phyloP scores from a whole-genome alignment of 2,329 filamentous ascomycete genomes.

The Albifimbria verrucaria region DNA sequence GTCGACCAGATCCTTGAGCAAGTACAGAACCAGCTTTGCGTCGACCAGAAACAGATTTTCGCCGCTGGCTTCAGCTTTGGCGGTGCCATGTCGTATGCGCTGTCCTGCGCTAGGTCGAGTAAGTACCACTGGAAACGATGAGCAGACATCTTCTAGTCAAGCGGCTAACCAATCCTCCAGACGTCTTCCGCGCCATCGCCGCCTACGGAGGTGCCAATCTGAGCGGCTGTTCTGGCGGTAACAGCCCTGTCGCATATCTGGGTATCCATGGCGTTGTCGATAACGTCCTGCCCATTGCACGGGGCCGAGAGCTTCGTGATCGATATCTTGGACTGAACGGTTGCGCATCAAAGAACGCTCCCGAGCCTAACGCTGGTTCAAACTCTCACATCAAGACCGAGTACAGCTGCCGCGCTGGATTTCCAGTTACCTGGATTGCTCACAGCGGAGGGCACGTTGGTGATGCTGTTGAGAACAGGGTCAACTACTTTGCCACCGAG shows the following conservation, averaged over 20 bases:
- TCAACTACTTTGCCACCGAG: constrained; percentile 15
- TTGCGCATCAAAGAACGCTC: constrained; percentile 23
- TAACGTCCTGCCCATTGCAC: constrained; percentile 29
- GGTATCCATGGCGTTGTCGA: constrained; percentile 36
- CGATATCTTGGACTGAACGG: constrained; percentile 34
- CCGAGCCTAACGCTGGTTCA: constrained; percentile 15
- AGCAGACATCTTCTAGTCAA: not conserved
- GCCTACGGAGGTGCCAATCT: constrained; percentile 28
- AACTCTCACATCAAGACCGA: constrained; percentile 19
- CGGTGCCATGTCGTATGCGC: constrained; percentile 36
- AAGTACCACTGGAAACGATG: no score
- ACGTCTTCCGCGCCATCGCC: constrained; percentile 34
- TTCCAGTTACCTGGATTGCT: constrained; percentile 27
- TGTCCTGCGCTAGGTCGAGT: constrained; percentile 37
- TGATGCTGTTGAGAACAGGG: constrained; percentile 14
- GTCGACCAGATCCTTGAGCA: constrained; percentile 33
- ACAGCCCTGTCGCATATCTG: constrained; percentile 34
- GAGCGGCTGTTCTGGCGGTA: constrained; percentile 33
- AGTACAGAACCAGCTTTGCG: constrained; percentile 36
- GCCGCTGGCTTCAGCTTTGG: constrained; percentile 43
- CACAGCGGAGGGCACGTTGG: constrained; percentile 21
- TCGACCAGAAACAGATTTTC: constrained; percentile 38
- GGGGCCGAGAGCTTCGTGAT: constrained; percentile 32
- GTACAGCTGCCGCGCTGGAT: constrained; percentile 20
- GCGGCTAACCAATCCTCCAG: not conserved